Evolutionary conservation across 2,329 filamentous ascomycete genomes (phyloP).

Genomic region (Truncatella angustata): DNA sequence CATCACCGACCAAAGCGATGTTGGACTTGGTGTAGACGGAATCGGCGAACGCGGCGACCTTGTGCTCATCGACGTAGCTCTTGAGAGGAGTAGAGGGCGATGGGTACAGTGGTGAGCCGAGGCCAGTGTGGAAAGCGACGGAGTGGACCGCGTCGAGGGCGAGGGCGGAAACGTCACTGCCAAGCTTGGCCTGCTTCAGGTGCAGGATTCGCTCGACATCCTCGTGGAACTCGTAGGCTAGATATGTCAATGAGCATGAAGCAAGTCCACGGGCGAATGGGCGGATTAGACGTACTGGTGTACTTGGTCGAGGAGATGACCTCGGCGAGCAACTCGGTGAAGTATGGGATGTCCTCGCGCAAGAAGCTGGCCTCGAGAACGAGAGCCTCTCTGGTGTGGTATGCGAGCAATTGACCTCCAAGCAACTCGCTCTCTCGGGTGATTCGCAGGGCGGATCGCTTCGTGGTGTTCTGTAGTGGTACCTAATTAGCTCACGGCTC

Average conservation of each 20-base stretch:
- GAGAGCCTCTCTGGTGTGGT: conserved; percentile 90
- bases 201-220: conserved; percentile 77
- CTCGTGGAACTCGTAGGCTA: conserved; percentile 89
- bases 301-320: conserved; percentile 87
- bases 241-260: conserved; percentile 15
- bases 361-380: conserved; percentile 94
- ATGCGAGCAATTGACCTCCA: conserved; percentile 82
- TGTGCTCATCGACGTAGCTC: conserved; percentile 77
- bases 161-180: conserved; percentile 60
- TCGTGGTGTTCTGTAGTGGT: conserved; percentile 69
- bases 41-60: conserved; percentile 72
- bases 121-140: conserved; percentile 63
- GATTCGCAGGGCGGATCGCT: conserved; percentile 88
- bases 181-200: conserved; percentile 71
- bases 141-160: conserved; percentile 82
- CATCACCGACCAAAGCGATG: conserved; percentile 88
- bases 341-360: conserved; percentile 94
- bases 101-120: conserved; percentile 76
- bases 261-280: conserved; percentile 12
- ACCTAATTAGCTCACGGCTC: conserved; percentile 46
- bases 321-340: conserved; percentile 91
- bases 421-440: conserved; percentile 93
- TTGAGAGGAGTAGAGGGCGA: conserved; percentile 68
- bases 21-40: conserved; percentile 85
- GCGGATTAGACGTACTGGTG: conserved; percentile 53